Conservation (phyloP, 2,329 filamentous ascomycete genomes). For the Claviceps paspali region DNA sequence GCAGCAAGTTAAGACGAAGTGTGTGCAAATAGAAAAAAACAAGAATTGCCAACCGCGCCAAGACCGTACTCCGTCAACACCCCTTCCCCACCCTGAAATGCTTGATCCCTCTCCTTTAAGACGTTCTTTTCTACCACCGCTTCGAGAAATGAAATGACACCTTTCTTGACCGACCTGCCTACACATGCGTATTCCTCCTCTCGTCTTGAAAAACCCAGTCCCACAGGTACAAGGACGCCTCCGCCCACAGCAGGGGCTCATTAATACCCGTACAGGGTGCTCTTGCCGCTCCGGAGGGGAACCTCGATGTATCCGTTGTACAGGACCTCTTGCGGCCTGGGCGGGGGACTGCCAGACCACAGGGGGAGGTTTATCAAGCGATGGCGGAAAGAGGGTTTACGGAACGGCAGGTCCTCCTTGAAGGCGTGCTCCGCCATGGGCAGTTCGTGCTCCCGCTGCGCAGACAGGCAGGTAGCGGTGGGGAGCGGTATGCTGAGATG, state of each 20-base stretch:
- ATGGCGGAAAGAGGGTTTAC: conserved; percentile 11
- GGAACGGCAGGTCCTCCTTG: conserved; percentile 7
- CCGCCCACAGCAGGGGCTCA: not conserved
- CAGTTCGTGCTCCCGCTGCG: not conserved
- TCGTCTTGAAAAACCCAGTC: too few species aligned
- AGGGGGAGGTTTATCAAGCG: not conserved
- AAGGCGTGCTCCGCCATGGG: not conserved
- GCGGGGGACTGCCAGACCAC: conserved; percentile 1
- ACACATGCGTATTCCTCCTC: too few species aligned
- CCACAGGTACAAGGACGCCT: too few species aligned
- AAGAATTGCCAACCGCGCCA: too few species aligned
- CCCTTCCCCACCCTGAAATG: too few species aligned
- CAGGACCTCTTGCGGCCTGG: conserved; percentile 1
- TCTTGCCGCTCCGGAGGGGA: conserved; percentile 21
- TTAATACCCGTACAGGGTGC: conserved; percentile 18
- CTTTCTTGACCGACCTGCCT: too few species aligned
- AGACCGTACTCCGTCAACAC: too few species aligned
- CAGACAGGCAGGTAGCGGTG: not conserved
- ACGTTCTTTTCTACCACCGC: too few species aligned
- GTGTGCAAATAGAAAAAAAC: too few species aligned
- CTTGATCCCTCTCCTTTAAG: too few species aligned
- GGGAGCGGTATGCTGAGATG: not conserved
- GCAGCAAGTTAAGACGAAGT: too few species aligned
- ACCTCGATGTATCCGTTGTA: conserved; percentile 12
- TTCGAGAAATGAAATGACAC: too few species aligned